Evolutionary conservation across 139 green algal genomes (phyloP), one percentile per base, ranked within the genome.

Genomic region (Chlamydomonas urium): DNA sequence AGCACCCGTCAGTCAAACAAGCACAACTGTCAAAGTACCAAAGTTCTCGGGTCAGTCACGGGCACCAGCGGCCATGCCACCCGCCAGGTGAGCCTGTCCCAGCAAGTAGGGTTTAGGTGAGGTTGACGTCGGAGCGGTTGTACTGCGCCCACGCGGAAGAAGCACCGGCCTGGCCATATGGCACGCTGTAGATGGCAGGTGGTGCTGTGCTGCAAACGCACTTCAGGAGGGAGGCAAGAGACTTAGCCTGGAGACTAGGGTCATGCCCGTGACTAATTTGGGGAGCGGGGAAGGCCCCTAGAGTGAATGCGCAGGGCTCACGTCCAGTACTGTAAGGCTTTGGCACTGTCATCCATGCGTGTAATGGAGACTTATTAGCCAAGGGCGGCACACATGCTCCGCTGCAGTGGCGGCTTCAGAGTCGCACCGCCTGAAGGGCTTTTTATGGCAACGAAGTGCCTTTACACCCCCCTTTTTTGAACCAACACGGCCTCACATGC

Each of bases 1-100:
- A 69, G 32, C 65, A 21, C 65, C 73, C 14, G 45, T 42, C 23
- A 79, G 73, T 35, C 74, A 79, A 32, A 71, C 73, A 4, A 31
- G 23, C 2, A 32, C 29, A 1, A 69, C 33, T 0, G 72, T 79
- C 2, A 79, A 79, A 42, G 72, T 38, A 26, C 72, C 72, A 45
- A 72, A 68, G 60, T 45, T 47, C 33, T 26, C 60, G 38, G 29
- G 29, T n/a, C 32, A 29, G 31, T 33, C 56, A 23, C 24, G 26
- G 17, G n/a, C 56, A 65, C 10, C 17, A 65, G 56, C 56, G 56
- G 10, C 56, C n/a, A n/a, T n/a, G n/a, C n/a, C n/a, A n/a, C n/a
- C n/a, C n/a, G n/a, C n/a, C n/a, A n/a, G n/a, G n/a, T n/a, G n/a
- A n/a, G n/a, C n/a, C n/a, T n/a, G n/a, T n/a, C n/a, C n/a, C n/a